Base-by-base conservation (phyloP, 1,284 basidiomycete species). In the Sphagnurus paluster region DNA sequence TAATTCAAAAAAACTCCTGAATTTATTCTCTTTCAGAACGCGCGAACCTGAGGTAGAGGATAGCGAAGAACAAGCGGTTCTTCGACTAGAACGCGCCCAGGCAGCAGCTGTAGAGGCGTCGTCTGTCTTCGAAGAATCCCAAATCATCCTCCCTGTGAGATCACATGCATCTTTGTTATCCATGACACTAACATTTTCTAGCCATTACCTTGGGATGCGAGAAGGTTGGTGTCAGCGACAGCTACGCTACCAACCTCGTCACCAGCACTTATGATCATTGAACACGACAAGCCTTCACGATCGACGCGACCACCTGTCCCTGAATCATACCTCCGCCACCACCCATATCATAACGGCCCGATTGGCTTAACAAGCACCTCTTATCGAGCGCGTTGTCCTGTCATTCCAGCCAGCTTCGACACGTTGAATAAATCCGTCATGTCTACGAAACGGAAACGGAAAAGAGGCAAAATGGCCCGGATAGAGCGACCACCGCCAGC, bases 21-120 rank as follows among this genome's bases (percentile, higher is more conserved):
- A 16, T 33, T 33, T 24, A 48, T 21, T 37, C 52, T 21, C n/a
- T 28, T 33, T 11, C 37, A 77, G 76, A 50, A 67, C 67, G 17
- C 64, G 63, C 39, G 72, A 69, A 43, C 77, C 76, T 0, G 69
- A 71, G 25, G 64, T 50, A 10, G 77, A 80, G 52, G 78, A 79
- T 47, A 65, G 57, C 38, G 56, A 64, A 39, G 48, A 25, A 10
- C 63, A 68, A 52, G 77, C 76, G 19, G 51, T 63, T 39, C 56
- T 64, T 42, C 71, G 77, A 39, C 60, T 56, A 49, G 55, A 55
- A 42, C 65, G 58, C 19, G 68, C 77, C 2, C 42, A 63, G 42
- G 61, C 61, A 3, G 62, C 60, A 17, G 67, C 76, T 2, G 62
- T 77, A n/a, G 68, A 74, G 26, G 53, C 56, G 14, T 55, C 59